Evolutionary conservation across 2,329 filamentous ascomycete genomes (phyloP).

Genomic region (Tolypocladium cylindrosporum): DNA sequence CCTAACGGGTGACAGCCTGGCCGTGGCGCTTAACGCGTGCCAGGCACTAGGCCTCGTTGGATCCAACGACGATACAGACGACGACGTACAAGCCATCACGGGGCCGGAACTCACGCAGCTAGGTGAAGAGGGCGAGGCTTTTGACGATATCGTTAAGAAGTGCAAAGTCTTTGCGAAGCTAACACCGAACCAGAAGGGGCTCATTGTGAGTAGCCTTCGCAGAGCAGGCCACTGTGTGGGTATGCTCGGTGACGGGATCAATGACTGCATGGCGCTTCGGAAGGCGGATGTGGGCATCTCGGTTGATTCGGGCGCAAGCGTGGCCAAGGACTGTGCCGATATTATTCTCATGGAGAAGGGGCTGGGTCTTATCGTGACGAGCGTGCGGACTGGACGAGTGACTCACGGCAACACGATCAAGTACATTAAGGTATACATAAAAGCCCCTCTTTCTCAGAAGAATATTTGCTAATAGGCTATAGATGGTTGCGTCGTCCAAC

Average conservation of each 20-base stretch:
- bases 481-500: conserved; percentile 19
- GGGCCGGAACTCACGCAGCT: conserved; percentile 11
- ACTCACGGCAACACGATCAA: conserved; percentile 18
- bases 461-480: not conserved
- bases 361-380: conserved; percentile 13
- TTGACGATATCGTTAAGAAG: conserved; percentile 10
- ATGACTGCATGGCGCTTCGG: conserved; percentile 17
- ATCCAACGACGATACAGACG: conserved; percentile 5
- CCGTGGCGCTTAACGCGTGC: conserved; percentile 17
- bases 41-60: conserved; percentile 10
- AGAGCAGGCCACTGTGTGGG: conserved; percentile 14
- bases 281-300: conserved; percentile 17
- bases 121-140: conserved; percentile 8
- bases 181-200: conserved; percentile 14
- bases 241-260: conserved; percentile 19
- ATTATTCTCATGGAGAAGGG: conserved; percentile 19
- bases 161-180: conserved; percentile 19
- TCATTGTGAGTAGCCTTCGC: conserved; percentile 12
- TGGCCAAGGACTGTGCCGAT: conserved; percentile 18
- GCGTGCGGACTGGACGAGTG: conserved; percentile 13
- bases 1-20: conserved; percentile 15
- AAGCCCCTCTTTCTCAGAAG: not conserved
- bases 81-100: conserved; percentile 12
- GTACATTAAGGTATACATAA: conserved; percentile 12
- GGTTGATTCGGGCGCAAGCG: conserved; percentile 16